phyloP scores from a whole-genome alignment of 495 filamentous ascomycete genomes.

The Aspergillus steynii region DNA sequence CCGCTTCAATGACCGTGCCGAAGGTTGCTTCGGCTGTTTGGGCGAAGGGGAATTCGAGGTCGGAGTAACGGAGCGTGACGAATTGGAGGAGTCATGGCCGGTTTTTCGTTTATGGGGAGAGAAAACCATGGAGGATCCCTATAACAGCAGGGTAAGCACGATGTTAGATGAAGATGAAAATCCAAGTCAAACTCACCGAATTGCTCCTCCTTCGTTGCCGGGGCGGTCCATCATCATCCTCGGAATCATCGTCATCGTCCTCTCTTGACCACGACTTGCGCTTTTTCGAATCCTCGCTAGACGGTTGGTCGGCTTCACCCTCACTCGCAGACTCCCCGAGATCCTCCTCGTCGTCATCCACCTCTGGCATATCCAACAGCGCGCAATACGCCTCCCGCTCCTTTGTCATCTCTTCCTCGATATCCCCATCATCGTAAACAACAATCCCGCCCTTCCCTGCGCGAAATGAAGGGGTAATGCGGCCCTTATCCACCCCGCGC shows the following conservation, averaged over 20 bases:
- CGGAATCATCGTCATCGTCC: constrained; percentile 65
- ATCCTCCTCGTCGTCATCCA: constrained; percentile 77
- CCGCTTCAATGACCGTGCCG: constrained; percentile 66
- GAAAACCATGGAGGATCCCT: constrained; percentile 62
- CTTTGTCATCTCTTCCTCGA: constrained; percentile 75
- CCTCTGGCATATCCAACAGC: constrained; percentile 83
- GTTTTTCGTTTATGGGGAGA: constrained; percentile 45
- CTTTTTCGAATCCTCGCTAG: constrained; percentile 55
- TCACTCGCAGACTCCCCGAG: constrained; percentile 46
- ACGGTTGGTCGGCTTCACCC: constrained; percentile 27
- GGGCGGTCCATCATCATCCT: constrained; percentile 52
- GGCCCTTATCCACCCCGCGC: constrained; percentile 60
- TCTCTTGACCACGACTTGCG: constrained; percentile 81
- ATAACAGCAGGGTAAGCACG: constrained; percentile 25
- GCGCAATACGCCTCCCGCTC: constrained; percentile 82
- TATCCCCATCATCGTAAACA: constrained; percentile 95
- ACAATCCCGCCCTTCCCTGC: constrained; percentile 81
- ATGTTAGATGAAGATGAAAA: not conserved
- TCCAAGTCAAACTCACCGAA: constrained; percentile 58
- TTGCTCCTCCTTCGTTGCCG: constrained; percentile 81
- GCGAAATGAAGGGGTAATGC: constrained; percentile 67
- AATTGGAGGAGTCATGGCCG: constrained; percentile 42
- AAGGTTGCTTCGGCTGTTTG: constrained; percentile 61
- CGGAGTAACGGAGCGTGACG: constrained; percentile 48
- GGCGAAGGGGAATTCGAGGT: constrained; percentile 55